These are phyloP conservation scores for Oryza brachyantha DNA, from an alignment of 176 grass and related monocot genomes.

Conservation along the genomic window DNA sequence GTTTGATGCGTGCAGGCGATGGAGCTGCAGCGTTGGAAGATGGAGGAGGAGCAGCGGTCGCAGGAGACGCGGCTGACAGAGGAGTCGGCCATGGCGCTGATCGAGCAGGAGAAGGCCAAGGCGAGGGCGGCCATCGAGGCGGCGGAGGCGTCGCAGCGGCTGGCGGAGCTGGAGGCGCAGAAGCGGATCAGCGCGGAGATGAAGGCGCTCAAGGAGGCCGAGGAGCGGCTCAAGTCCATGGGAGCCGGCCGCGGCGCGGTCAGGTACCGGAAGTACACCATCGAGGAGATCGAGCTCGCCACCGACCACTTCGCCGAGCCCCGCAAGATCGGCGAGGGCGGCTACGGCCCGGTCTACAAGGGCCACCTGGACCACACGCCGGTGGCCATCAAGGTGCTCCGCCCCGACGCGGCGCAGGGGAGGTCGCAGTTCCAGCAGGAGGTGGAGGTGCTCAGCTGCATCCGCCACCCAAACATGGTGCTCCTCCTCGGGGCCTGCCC, in stretches of 20 bases:
- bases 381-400: constrained; percentile 90
- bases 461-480: constrained; percentile 94
- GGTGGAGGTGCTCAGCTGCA: constrained; percentile 91
- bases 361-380: constrained; percentile 79
- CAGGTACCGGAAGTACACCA: constrained; percentile 63
- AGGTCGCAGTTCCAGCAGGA: constrained; percentile 93
- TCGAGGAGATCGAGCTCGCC: constrained; percentile 79
- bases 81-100: constrained; percentile 63
- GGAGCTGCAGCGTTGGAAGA: constrained; percentile 76
- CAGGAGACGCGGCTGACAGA: constrained; percentile 51
- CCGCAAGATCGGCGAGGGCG: constrained; percentile 87
- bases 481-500: constrained; percentile 91
- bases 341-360: constrained; percentile 88
- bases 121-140: constrained; percentile 63
- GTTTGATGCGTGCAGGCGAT: constrained; percentile 25
- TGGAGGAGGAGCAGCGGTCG: constrained; percentile 57
- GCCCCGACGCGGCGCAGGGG: constrained; percentile 80
- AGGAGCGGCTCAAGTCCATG: constrained; percentile 50
- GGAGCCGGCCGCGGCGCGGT: not conserved
- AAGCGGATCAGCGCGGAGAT: constrained; percentile 62
- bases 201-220: constrained; percentile 58
- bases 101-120: constrained; percentile 77
- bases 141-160: constrained; percentile 49
- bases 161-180: constrained; percentile 75
- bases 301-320: constrained; percentile 63